Evolutionary conservation across 345 rosid species (phyloP).

Genomic region (Ceriops decandra): DNA sequence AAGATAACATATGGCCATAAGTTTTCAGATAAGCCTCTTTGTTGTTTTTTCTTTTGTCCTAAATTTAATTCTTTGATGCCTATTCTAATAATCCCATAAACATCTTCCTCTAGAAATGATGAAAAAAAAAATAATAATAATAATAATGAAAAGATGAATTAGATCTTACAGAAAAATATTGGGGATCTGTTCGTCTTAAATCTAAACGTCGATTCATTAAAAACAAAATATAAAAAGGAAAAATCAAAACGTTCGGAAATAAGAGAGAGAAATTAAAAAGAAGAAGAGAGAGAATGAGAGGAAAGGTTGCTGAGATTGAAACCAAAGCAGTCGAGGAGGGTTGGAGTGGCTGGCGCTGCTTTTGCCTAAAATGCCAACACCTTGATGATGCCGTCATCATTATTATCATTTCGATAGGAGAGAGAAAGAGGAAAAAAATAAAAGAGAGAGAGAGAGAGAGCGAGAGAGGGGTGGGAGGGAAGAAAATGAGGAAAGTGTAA

Average conservation of each 20-base stretch:
- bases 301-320: background rate
- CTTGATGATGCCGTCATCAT: background rate
- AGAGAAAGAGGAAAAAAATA: background rate
- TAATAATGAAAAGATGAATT: background rate
- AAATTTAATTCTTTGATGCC: no score
- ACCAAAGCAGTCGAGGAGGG: background rate
- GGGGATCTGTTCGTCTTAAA: no score
- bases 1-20: no score
- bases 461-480: no score
- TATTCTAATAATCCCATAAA: no score
- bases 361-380: background rate
- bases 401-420: background rate
- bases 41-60: no score
- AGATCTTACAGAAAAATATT: background rate
- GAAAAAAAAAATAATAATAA: background rate
- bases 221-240: background rate
- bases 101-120: background rate
- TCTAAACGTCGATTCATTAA: no score
- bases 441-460: background rate
- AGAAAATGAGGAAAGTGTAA: background rate
- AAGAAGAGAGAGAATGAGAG: background rate
- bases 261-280: background rate
- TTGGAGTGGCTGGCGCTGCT: no score
- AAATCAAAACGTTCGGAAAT: no score
- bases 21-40: no score